Percentiles rank a stretch among this genome's conserved stretches.
Conservation (phyloP, 306 rosid genomes). For the Betula pendula region DNA sequence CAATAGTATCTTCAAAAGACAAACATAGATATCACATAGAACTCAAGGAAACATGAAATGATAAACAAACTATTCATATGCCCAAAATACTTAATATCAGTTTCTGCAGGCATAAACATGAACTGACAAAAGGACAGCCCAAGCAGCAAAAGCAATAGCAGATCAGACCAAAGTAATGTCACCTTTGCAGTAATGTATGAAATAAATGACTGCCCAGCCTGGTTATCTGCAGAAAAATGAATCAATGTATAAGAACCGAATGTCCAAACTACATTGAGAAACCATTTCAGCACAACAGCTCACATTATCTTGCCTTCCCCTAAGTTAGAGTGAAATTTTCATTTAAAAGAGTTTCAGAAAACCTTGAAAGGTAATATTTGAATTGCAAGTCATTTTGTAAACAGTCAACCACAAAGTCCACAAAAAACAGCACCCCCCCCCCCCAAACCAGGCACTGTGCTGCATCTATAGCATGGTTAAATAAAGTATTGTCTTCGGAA, state of each 20-base stretch:
- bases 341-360: too few species aligned
- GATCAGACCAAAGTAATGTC: conserved; percentile 26
- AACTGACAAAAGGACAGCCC: conserved; percentile 14
- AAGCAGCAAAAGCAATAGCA: conserved; percentile 19
- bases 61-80: not conserved
- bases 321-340: too few species aligned
- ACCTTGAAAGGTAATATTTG: too few species aligned
- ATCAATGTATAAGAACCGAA: conserved; percentile 25
- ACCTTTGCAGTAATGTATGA: conserved; percentile 88
- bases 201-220: conserved; percentile 75
- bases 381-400: too few species aligned
- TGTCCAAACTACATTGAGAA: conserved; percentile 3
- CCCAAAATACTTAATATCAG: not conserved
- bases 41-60: not conserved
- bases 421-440: too few species aligned
- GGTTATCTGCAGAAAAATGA: conserved; percentile 63
- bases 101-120: not conserved
- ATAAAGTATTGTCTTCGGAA: too few species aligned
- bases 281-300: conserved; percentile 5
- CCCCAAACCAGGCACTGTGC: too few species aligned
- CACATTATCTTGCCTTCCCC: not conserved
- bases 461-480: too few species aligned
- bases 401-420: too few species aligned
- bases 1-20: not conserved
- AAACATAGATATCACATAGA: not conserved